These are phyloP conservation scores for Auricularia cornea DNA, from an alignment of 768 basidiomycete species.

Conservation along the genomic window DNA sequence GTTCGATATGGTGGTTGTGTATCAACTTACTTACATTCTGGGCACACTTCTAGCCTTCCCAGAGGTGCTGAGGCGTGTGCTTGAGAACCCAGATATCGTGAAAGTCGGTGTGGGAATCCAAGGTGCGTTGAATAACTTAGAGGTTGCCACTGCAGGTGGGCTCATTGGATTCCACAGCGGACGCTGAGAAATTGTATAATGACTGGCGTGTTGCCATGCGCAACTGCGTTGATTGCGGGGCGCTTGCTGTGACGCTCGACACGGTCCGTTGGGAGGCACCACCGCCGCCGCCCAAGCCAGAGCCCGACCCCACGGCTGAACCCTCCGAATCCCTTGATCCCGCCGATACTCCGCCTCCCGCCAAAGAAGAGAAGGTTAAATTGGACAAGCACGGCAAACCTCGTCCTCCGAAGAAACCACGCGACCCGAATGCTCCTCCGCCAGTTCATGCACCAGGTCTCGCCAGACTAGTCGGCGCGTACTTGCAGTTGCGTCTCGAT, in stretches of 20 bases:
- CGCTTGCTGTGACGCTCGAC: constrained; percentile 64
- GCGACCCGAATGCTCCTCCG: constrained; percentile 35
- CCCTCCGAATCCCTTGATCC: no score
- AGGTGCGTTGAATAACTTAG: constrained; percentile 29
- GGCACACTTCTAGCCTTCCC: constrained; percentile 39
- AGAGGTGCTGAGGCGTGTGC: constrained; percentile 37
- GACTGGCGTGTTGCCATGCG: constrained; percentile 33
- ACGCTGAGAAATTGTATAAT: constrained; percentile 55
- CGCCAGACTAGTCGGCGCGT: constrained; percentile 54
- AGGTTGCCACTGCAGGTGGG: neutral
- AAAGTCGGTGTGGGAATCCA: constrained; percentile 75
- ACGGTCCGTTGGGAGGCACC: constrained; percentile 61
- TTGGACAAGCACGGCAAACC: neutral
- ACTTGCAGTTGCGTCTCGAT: constrained; percentile 40
- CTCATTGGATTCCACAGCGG: constrained; percentile 36
- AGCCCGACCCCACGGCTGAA: neutral
- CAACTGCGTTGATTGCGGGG: constrained; percentile 59
- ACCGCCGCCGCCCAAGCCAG: neutral
- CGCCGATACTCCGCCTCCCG: neutral
- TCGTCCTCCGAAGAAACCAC: neutral
- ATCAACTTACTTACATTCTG: constrained; percentile 8
- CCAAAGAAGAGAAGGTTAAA: neutral
- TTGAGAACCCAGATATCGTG: constrained; percentile 43
- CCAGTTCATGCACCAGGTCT: constrained; percentile 42
- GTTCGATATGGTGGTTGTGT: neutral